Evolutionary conservation across 2,329 filamentous ascomycete species (phyloP), one percentile per base, ranked within the genome.

Genomic region (Thielaviopsis populi): DNA sequence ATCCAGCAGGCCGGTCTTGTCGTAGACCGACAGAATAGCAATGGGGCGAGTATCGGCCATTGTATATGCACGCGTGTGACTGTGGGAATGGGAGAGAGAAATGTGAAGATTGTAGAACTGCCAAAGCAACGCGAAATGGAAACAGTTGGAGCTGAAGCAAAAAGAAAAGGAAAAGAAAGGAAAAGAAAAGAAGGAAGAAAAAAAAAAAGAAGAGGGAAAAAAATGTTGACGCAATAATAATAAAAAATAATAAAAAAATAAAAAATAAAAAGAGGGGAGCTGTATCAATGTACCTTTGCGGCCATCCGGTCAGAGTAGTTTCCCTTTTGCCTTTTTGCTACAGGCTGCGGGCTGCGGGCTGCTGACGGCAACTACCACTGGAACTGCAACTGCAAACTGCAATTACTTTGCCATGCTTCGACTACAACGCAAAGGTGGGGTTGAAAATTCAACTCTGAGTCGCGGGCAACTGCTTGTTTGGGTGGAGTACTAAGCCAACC

Each of bases 21-120:
- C 90, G 74, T 94, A 97, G 79, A 97, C 94, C 69, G 92, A 97
- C 74, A 99, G 82, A 73, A 99, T 97, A 69, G 94, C 94, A 80
- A 82, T 82, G 73, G 81, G 79, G 73, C 83, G 81, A 66, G 75
- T 71, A 33, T 68, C 70, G 67, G 74, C 70, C 74, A 76, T 76
- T 68, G 67, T 72, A 68, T 61, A 66, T 61, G 40, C 59, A 53
- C 59, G 22, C 53, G 60, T 8, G 24, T 42, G 40, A 27, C 19
- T 37, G 33, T 5, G 33, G 10, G 33, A 13, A 22, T 19, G 19
- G 3, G 22, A 48, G 22, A 48, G 19, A 50, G 46, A 43, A 60
- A 24, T 10, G 41, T 27, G 11, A 50, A 50, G 19, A 60, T 24
- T 46, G 15, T 27, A 56, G 65, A 66, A 64, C 62, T 66, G 37